Percentiles rank a stretch among this genome's conserved stretches.
phyloP scores from a whole-genome alignment of 305 asterid species.

The Solanum hybrid region DNA sequence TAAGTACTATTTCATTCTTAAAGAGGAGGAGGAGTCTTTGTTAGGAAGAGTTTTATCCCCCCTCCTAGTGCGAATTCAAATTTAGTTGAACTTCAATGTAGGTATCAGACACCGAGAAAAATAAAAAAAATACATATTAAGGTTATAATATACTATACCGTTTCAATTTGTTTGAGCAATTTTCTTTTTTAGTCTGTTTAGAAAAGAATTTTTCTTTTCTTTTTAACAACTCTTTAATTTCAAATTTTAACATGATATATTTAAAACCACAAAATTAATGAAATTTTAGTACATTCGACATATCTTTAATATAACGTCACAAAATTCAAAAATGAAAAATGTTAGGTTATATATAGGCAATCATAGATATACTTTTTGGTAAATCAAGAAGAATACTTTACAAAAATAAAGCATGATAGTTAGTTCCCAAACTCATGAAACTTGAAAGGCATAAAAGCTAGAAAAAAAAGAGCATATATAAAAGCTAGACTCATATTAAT shows the following conservation, averaged over 20 bases:
- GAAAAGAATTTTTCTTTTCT: neutral
- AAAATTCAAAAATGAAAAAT: neutral
- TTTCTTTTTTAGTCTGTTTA: neutral
- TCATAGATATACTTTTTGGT: neutral
- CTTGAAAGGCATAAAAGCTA: neutral
- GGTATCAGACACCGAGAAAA: too few relatives aligned
- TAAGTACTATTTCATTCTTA: fast-evolving
- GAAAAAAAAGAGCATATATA: too few relatives aligned
- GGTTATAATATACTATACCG: neutral
- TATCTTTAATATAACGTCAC: neutral
- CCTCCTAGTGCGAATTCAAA: fast-evolving
- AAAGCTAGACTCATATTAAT: neutral
- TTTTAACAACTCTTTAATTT: neutral
- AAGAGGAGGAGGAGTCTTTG: neutral
- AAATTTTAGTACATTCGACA: neutral
- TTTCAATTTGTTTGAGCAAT: neutral
- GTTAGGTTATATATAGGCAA: neutral
- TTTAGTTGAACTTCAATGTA: neutral
- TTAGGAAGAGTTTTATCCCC: neutral
- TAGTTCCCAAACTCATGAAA: neutral
- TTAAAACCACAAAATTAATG: neutral
- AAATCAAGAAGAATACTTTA: neutral
- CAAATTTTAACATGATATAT: neutral
- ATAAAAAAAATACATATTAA: neutral
- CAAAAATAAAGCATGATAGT: neutral